A percentile compares a stretch with the other conserved stretches of the same genome.
Evolutionary conservation across 202 grass and related monocot genomes (phyloP).

Genomic region (Saccharum hybrid): DNA sequence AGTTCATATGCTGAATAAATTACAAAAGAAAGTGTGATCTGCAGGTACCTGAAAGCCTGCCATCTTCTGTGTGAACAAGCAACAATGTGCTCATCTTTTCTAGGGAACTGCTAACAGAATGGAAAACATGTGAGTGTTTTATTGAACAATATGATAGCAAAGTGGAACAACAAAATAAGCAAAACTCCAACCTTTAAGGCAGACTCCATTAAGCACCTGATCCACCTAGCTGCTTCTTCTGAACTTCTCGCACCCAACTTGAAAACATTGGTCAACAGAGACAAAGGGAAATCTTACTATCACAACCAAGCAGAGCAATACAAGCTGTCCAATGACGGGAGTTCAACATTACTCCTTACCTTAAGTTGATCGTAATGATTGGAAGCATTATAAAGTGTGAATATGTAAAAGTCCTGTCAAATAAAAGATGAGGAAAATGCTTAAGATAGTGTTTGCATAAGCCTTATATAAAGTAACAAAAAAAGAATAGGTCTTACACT

Average conservation of each 20-base stretch:
- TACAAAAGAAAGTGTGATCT: slow-evolving; percentile 19
- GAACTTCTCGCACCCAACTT: slow-evolving; percentile 97
- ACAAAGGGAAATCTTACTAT: slow-evolving; percentile 22
- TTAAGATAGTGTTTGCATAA: slow-evolving; percentile 14
- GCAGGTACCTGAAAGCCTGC: slow-evolving; percentile 73
- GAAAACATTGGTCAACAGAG: slow-evolving; percentile 40
- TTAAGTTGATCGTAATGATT: slow-evolving; percentile 91
- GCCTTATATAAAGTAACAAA: slow-evolving; percentile 28
- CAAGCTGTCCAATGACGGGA: slow-evolving; percentile 24
- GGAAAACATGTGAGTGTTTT: slow-evolving; percentile 46
- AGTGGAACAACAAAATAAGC: slow-evolving; percentile 38
- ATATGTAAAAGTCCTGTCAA: slow-evolving; percentile 87
- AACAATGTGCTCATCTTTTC: slow-evolving; percentile 72
- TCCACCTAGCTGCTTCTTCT: slow-evolving; percentile 98
- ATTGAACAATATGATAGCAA: slow-evolving; percentile 36
- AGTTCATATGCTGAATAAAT: slow-evolving; percentile 33
- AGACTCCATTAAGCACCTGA: slow-evolving; percentile 84
- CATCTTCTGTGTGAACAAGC: slow-evolving; percentile 87
- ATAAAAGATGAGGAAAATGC: slow-evolving; percentile 35
- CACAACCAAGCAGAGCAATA: slow-evolving; percentile 29
- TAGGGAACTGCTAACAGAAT: slow-evolving; percentile 53
- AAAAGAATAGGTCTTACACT: slow-evolving; percentile 62
- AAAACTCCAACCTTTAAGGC: slow-evolving; percentile 73
- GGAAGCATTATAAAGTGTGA: slow-evolving; percentile 84
- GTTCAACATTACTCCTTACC: slow-evolving; percentile 48